Evolutionary conservation across 164 flowering plant species (phyloP).

Genomic region (Macadamia integrifolia): DNA sequence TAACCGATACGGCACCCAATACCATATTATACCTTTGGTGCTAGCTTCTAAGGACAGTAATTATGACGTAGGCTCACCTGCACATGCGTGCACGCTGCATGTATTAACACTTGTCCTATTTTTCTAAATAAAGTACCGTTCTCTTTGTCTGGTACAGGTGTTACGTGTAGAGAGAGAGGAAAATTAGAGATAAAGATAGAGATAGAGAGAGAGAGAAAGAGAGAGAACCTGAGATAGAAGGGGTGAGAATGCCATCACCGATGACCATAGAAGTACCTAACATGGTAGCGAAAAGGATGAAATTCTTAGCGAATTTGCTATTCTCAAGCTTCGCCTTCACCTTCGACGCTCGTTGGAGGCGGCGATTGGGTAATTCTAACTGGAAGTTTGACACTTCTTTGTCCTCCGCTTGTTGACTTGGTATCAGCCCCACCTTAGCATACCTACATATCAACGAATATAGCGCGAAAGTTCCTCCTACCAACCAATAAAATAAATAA

Average conservation of each 20-base stretch:
- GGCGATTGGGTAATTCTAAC: conserved; percentile 10
- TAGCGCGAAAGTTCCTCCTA: conserved; percentile 26
- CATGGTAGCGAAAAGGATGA: conserved; percentile 8
- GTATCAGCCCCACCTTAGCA: conserved; percentile 12
- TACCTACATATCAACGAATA: conserved; percentile 22
- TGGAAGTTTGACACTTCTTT: conserved; percentile 6
- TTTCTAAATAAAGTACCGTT: too few species aligned
- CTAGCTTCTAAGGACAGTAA: too few species aligned
- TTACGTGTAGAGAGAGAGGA: too few species aligned
- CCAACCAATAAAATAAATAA: not conserved
- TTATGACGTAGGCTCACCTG: too few species aligned
- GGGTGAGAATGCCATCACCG: conserved; percentile 24
- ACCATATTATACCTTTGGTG: too few species aligned
- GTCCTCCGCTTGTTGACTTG: conserved; percentile 8
- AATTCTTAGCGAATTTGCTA: conserved; percentile 4
- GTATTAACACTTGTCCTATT: too few species aligned
- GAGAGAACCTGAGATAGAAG: conserved; percentile 21
- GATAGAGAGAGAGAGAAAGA: not conserved
- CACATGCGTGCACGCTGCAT: too few species aligned
- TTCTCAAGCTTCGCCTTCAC: conserved; percentile 17
- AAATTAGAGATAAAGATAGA: too few species aligned
- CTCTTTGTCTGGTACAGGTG: too few species aligned
- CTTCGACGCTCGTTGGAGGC: conserved; percentile 13
- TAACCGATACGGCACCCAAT: too few species aligned
- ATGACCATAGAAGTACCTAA: conserved; percentile 28